Percentiles rank a stretch among this genome's conserved stretches.
phyloP scores from a whole-genome alignment of 2,329 filamentous ascomycete species.

The Ophiostoma australiae region DNA sequence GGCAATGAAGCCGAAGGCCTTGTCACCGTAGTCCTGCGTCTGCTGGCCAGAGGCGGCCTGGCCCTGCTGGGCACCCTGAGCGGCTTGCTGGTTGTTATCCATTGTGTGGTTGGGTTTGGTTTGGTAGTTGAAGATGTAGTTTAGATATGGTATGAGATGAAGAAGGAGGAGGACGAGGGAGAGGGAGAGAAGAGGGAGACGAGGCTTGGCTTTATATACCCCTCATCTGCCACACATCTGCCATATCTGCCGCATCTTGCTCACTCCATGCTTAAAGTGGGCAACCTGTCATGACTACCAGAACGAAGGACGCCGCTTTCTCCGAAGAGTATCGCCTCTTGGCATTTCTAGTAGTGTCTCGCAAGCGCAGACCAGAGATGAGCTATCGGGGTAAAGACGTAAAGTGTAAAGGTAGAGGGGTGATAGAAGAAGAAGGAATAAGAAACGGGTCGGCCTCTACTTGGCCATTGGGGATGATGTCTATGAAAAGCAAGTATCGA shows the following conservation, averaged over 20 bases:
- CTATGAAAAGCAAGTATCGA: not conserved
- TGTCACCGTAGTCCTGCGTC: conserved; percentile 31
- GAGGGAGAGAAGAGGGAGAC: too few relatives aligned
- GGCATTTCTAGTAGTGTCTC: conserved; percentile 5
- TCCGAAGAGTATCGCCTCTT: conserved; percentile 13
- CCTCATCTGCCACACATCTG: not conserved
- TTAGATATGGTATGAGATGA: not conserved
- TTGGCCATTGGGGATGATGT: not conserved
- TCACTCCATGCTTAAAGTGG: conserved; percentile 2
- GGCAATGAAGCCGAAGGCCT: conserved; percentile 30
- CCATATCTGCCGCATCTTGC: not conserved
- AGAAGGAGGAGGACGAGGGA: not conserved
- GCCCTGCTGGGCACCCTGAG: conserved; percentile 15
- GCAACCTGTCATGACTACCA: not conserved
- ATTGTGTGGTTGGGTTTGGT: conserved; percentile 14
- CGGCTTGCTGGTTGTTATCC: conserved; percentile 18
- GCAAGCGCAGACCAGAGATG: not conserved
- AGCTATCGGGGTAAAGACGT: not conserved
- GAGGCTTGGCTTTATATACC: conserved; percentile 19
- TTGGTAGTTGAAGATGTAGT: not conserved
- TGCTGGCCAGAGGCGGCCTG: conserved; percentile 14
- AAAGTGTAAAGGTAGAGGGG: not conserved
- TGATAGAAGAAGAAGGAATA: not conserved
- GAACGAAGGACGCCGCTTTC: not conserved
- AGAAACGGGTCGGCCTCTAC: not conserved